A percentile compares a stretch with the other conserved stretches of the same genome.
Conservation (phyloP, 202 grass and related monocot species). For the Bolboschoenoplectus hybrid region DNA sequence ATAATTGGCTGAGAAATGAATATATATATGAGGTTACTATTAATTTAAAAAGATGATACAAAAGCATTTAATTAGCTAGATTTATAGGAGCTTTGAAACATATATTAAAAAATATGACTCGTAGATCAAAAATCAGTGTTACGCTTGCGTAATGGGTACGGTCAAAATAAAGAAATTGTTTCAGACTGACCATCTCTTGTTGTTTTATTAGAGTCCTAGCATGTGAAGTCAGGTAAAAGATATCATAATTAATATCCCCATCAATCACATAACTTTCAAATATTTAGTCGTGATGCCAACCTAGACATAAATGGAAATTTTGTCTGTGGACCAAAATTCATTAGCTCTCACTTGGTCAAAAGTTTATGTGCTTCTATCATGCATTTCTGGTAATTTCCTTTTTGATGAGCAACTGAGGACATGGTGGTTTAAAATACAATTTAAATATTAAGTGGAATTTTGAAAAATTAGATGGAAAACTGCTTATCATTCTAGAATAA, state of each 20-base stretch:
- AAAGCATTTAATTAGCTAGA: too few relatives aligned
- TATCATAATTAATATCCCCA: not conserved
- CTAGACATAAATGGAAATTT: conserved; percentile 1
- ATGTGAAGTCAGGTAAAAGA: not conserved
- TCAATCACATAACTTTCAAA: not conserved
- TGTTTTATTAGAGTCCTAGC: not conserved
- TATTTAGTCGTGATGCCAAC: not conserved
- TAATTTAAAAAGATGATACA: too few relatives aligned
- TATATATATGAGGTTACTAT: too few relatives aligned
- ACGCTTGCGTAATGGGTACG: not conserved
- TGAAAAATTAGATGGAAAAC: not conserved
- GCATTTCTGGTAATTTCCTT: not conserved
- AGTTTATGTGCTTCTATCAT: not conserved
- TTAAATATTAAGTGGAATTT: not conserved
- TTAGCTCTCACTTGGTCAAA: conserved; percentile 1
- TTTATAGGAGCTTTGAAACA: too few relatives aligned
- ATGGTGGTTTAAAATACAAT: not conserved
- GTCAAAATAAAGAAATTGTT: not conserved
- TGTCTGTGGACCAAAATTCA: not conserved
- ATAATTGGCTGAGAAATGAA: too few relatives aligned
- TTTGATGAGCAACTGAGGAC: not conserved
- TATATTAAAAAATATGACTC: not conserved
- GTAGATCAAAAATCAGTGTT: not conserved
- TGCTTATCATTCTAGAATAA: not conserved
- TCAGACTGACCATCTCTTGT: not conserved